Evolutionary conservation across 2,329 filamentous ascomycete species (phyloP).

Genomic region (Dactylellina sp.): DNA sequence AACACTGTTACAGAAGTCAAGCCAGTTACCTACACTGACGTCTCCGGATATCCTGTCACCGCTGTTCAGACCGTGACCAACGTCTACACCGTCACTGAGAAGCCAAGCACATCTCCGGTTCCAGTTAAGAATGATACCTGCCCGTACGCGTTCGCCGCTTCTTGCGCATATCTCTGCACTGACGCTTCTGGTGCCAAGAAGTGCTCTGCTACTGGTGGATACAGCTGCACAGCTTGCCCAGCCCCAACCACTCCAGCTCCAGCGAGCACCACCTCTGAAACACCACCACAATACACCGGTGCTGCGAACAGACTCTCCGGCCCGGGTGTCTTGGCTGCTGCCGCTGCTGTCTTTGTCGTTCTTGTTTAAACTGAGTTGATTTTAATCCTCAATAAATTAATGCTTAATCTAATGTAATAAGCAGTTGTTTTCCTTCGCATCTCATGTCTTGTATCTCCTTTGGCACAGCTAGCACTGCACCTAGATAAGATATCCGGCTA

Average conservation of each 20-base stretch:
- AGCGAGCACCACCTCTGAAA: slow-evolving; percentile 9
- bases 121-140: background rate
- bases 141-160: background rate
- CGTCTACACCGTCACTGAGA: slow-evolving; percentile 35
- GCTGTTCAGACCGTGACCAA: slow-evolving; percentile 27
- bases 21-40: slow-evolving; percentile 36
- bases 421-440: background rate
- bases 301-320: slow-evolving; percentile 39
- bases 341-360: slow-evolving; percentile 15
- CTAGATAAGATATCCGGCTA: background rate
- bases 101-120: slow-evolving; percentile 16
- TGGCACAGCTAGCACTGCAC: background rate
- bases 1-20: slow-evolving; percentile 27
- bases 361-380: slow-evolving; percentile 29
- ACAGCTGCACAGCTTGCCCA: slow-evolving; percentile 4
- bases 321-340: slow-evolving; percentile 27
- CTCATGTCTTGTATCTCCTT: background rate
- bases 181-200: background rate
- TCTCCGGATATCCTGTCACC: slow-evolving; percentile 32
- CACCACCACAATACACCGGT: slow-evolving; percentile 40
- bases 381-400: background rate
- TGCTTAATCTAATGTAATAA: slow-evolving; percentile 1
- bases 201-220: background rate
- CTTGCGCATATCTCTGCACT: background rate
- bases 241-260: background rate